Percentiles rank a stretch among this genome's conserved stretches.
These are phyloP conservation scores for Pseudogymnoascus sp. DNA, from an alignment of 2,329 filamentous ascomycete genomes.

Conservation along the genomic window DNA sequence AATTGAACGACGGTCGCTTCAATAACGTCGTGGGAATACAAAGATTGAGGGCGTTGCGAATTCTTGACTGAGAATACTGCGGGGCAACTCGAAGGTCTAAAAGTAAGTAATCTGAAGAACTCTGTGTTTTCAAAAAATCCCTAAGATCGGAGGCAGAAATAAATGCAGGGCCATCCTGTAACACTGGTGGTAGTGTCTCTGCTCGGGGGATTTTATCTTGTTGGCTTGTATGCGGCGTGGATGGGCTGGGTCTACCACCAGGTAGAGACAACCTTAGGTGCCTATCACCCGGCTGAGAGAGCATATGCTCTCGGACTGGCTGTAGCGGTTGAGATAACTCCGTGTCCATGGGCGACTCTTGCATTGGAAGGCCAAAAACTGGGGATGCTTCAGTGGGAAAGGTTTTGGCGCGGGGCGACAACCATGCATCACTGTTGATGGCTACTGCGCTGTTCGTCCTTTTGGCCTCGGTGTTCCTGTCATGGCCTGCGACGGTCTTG, in stretches of 20 bases:
- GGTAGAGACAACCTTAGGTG: slow-evolving; percentile 48
- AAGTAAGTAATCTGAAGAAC: slow-evolving; percentile 43
- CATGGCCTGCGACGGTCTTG: not conserved
- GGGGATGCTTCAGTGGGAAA: slow-evolving; percentile 18
- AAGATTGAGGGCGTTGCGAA: slow-evolving; percentile 76
- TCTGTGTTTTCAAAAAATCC: slow-evolving; percentile 41
- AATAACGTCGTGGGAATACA: slow-evolving; percentile 92
- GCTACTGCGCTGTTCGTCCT: not conserved
- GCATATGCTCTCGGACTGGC: slow-evolving; percentile 16
- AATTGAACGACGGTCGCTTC: slow-evolving; percentile 83
- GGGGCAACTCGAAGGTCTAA: slow-evolving; percentile 83
- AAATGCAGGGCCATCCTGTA: slow-evolving; percentile 41
- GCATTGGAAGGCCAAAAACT: slow-evolving; percentile 35
- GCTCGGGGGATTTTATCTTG: slow-evolving; percentile 28
- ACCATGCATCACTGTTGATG: not conserved
- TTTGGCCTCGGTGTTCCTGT: not conserved
- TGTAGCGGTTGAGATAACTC: slow-evolving; percentile 27
- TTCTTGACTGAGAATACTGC: slow-evolving; percentile 66
- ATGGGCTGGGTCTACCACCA: slow-evolving; percentile 37
- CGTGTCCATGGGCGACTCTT: slow-evolving; percentile 38
- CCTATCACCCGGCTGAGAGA: slow-evolving; percentile 36
- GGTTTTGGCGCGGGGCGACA: not conserved
- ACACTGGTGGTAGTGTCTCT: slow-evolving; percentile 43
- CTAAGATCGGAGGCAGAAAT: slow-evolving; percentile 47
- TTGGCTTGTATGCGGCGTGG: slow-evolving; percentile 26